phyloP scores from a whole-genome alignment of 2,329 filamentous ascomycete species.

The Ceratocystis lukuohia region DNA sequence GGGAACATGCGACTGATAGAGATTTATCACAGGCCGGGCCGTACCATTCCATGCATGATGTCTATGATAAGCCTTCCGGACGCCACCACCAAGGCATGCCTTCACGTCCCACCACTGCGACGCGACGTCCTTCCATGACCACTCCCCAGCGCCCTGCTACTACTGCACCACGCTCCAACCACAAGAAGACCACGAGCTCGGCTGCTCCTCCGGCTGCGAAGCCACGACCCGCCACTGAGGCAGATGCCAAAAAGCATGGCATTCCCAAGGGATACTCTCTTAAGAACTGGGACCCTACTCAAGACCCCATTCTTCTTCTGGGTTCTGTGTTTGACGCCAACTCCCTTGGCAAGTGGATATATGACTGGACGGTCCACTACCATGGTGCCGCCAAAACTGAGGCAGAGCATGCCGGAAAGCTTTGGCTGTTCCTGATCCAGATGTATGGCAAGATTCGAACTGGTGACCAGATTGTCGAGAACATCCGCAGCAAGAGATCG shows the following conservation, averaged over 20 bases:
- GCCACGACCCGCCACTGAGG: conserved; percentile 38
- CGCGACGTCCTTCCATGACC: conserved; percentile 36
- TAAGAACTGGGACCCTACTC: conserved; percentile 95
- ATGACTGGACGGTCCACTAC: conserved; percentile 95
- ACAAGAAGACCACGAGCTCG: conserved; percentile 27
- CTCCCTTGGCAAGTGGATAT: conserved; percentile 97
- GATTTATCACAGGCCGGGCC: conserved; percentile 19
- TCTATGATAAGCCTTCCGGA: conserved; percentile 11
- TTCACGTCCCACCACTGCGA: conserved; percentile 32
- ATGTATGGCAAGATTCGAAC: conserved; percentile 88
- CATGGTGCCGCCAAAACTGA: conserved; percentile 72
- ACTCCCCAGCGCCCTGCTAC: conserved; percentile 41
- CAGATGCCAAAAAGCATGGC: conserved; percentile 48
- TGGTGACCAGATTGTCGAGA: conserved; percentile 61
- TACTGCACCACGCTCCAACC: conserved; percentile 35
- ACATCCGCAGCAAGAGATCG: conserved; percentile 60
- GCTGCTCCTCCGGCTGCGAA: conserved; percentile 18
- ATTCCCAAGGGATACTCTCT: conserved; percentile 86
- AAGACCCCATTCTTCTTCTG: conserved; percentile 84
- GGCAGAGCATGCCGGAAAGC: conserved; percentile 79
- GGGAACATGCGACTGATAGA: conserved; percentile 20
- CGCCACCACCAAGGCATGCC: conserved; percentile 8
- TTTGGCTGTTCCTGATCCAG: conserved; percentile 92
- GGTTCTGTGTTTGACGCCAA: conserved; percentile 96
- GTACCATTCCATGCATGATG: conserved; percentile 15